Conservation (phyloP, 805 yeast genomes). For the Kodamaea hsintzibuensis region DNA sequence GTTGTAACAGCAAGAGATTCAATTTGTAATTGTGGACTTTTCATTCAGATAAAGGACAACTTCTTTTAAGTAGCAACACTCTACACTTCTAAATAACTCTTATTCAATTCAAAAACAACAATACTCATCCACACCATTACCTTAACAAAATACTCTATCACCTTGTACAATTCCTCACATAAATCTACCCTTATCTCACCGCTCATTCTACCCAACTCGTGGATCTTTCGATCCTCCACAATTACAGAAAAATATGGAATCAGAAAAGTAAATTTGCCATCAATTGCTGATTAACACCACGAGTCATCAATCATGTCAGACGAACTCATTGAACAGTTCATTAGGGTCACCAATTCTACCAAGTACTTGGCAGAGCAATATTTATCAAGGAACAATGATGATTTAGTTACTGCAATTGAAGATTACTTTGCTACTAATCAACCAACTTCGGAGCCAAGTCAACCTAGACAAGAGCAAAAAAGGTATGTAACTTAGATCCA, state of each 20-base stretch:
- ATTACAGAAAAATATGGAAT: neutral
- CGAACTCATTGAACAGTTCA: conserved; percentile 32
- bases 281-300: neutral
- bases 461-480: conserved; percentile 1
- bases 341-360: conserved; percentile 37
- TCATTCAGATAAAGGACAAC: no score
- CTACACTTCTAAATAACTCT: no score
- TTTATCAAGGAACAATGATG: conserved; percentile 35
- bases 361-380: conserved; percentile 40
- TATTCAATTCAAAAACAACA: no score
- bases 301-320: conserved; percentile 18
- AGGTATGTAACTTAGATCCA: neutral
- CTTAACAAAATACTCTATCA: no score
- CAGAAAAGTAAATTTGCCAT: conserved; percentile 8
- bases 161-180: neutral
- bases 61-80: no score
- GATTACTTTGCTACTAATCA: conserved; percentile 34
- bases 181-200: no score
- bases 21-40: no score
- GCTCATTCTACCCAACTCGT: no score
- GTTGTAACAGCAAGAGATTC: no score
- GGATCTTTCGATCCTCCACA: neutral
- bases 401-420: conserved; percentile 41
- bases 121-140: no score
- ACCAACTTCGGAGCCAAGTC: conserved; percentile 6